Evolutionary conservation across 2,329 filamentous ascomycete species (phyloP).

Genomic region (Cytospora paraplurivora): DNA sequence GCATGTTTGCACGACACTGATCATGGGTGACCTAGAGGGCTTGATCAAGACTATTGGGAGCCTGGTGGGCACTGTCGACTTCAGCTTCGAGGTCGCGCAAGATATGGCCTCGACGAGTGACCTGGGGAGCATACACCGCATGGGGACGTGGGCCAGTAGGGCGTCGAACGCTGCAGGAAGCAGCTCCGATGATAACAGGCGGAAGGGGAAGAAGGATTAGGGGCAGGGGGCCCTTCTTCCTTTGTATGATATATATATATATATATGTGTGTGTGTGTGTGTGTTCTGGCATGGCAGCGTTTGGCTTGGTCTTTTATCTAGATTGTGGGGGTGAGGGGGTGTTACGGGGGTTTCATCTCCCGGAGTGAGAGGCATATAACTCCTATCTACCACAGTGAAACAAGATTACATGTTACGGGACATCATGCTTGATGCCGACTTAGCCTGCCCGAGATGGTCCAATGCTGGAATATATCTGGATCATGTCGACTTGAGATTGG

Average conservation of each 20-base stretch:
- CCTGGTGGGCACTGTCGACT: conserved; percentile 75
- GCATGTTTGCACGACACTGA: conserved; percentile 69
- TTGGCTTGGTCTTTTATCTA: neutral
- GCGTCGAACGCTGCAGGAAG: neutral
- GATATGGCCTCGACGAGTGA: conserved; percentile 22
- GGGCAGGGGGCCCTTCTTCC: neutral
- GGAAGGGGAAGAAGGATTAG: conserved; percentile 24
- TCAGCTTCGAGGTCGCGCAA: conserved; percentile 60
- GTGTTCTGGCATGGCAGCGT: neutral
- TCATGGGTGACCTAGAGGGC: conserved; percentile 68
- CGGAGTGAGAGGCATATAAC: neutral
- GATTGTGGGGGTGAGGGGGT: neutral
- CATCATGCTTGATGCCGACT: neutral
- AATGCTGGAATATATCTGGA: neutral
- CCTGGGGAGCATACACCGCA: conserved; percentile 16
- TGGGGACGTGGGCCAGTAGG: conserved; percentile 24
- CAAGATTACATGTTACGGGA: neutral
- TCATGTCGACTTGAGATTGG: neutral
- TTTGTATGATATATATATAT: neutral
- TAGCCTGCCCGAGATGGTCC: neutral
- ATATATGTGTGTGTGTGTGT: too few relatives aligned
- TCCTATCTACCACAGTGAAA: neutral
- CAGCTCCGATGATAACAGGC: neutral
- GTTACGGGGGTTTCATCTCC: neutral
- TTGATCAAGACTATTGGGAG: conserved; percentile 64